Evolutionary conservation across 805 yeast species (phyloP), one percentile per base, ranked within the genome.

Genomic region (Vanderwaltozyma tropicalis): DNA sequence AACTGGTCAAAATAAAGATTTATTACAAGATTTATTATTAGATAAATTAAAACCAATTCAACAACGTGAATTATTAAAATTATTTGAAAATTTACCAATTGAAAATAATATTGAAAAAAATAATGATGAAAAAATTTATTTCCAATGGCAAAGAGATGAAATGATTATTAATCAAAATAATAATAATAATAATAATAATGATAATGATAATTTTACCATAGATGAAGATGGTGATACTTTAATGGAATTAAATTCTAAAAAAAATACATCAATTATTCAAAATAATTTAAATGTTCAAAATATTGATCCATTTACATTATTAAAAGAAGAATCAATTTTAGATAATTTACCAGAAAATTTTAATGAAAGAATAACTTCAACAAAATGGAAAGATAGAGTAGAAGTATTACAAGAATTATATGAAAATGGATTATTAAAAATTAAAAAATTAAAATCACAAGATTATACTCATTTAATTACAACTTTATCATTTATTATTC

Each of bases 381-480:
- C 77, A 0, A 78, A 80, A 50, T 92, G 98, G 98, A 86, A 87
- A 53, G 96, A 88, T 37, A 70, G 98, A 44, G 86, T 83, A 41
- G 96, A 84, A 47, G 85, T 73, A 0, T 66, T 92, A 39, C 89
- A 84, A 34, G 87, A 77, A 44, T 54, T 70, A 9, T 41, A 49
- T 41, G 69, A 66, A 25, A 55, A 58, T 15, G 61, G 65, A 11
- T 62, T 75, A 21, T 61, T 64, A 17, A 76, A 80, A 31, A 74
- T 75, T 1, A 65, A 78, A 32, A 78, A 70, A 45, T 52, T 78
- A 34, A 66, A 64, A n/a, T 67, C 65, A 25, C 83, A 66, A 37
- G 94, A 88, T 54, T 86, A 79, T 57, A 45, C 69, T 6, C 78
- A 69, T 2, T 58, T 88, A n/a, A 61, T 78, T n/a, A 63, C 78